phyloP scores from a whole-genome alignment of 768 basidiomycete species.

The Auricularia heimuer region DNA sequence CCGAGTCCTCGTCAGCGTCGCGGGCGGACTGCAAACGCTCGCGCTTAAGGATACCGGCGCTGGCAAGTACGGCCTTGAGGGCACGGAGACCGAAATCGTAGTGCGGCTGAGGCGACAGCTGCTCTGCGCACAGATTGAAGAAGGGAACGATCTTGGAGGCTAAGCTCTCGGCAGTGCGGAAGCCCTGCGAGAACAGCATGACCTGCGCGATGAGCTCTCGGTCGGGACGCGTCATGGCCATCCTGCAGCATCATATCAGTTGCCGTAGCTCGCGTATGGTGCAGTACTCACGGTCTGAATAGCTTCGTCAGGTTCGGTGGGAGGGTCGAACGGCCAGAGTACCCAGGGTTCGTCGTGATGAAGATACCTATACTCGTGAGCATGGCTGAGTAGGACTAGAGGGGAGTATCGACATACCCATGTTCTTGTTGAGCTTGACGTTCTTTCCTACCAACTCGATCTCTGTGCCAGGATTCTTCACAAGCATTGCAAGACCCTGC shows the following conservation, averaged over 20 bases:
- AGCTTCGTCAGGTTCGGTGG: conserved; percentile 86
- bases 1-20: conserved; percentile 29
- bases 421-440: conserved; percentile 87
- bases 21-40: conserved; percentile 55
- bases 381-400: not conserved
- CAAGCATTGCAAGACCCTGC: conserved; percentile 79
- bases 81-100: conserved; percentile 99
- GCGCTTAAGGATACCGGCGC: conserved; percentile 95
- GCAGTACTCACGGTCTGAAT: conserved; percentile 69
- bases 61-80: conserved; percentile 89
- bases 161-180: conserved; percentile 94
- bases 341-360: conserved; percentile 98
- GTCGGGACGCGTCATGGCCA: conserved; percentile 99
- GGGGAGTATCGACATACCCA: conserved; percentile 42
- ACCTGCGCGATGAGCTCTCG: conserved; percentile 98
- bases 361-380: conserved; percentile 61
- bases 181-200: conserved; percentile 98
- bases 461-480: conserved; percentile 76
- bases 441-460: conserved; percentile 94
- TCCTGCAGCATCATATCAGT: conserved; percentile 38
- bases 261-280: not conserved
- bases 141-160: conserved; percentile 98
- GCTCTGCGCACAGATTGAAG: conserved; percentile 97
- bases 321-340: conserved; percentile 89
- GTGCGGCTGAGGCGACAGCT: conserved; percentile 93